Base-by-base conservation (phyloP, 805 yeast genomes). In the Kodamaea sagamina region DNA sequence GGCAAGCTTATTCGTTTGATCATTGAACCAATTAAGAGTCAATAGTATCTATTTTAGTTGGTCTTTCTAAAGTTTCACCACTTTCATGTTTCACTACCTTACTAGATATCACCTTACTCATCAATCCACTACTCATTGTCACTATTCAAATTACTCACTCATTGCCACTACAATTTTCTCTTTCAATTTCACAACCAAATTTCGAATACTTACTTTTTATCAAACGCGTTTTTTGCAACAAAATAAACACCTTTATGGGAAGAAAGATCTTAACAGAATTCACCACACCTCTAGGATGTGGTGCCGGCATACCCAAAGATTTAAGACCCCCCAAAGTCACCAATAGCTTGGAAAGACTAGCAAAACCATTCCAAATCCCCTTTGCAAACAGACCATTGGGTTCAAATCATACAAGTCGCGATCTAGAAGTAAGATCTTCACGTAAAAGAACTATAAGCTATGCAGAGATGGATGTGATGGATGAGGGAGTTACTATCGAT, bases 321-420 rank as follows among this genome's bases (percentile, higher is more conserved):
- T 72, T 77, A 37, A 67, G 82, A 32, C 82, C 82, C 6, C 68
- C 83, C 16, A 67, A 75, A 12, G 70, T 76, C 15, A 70, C 73
- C 3, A 81, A 79, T 40, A 75, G 87, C 2, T 62, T 72, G 2
- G 67, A 60, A 5, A 66, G 77, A 16, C 65, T 86, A n/a, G 64
- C 81, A 2, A 79, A 72, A 54, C 95, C 95, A 0, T 86, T 86
- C 63, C 77, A 71, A 46, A 75, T 84, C 1, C 95, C 95, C 0
- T 76, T 82, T 49, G 62, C 63, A 12, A 51, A 48, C 22, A 44
- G 52, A 19, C 39, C 34, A 19, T 25, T 48, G 19, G 44, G 36
- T 4, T 18, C 36, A 13, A 38, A 3, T n/a, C 13, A 50, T 4
- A 39, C 51, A 5, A 46, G 43, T 6, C 42, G 50, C 22, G 47